Conservation (phyloP, 2,329 filamentous ascomycete species). For the Diaporthe amygdali region DNA sequence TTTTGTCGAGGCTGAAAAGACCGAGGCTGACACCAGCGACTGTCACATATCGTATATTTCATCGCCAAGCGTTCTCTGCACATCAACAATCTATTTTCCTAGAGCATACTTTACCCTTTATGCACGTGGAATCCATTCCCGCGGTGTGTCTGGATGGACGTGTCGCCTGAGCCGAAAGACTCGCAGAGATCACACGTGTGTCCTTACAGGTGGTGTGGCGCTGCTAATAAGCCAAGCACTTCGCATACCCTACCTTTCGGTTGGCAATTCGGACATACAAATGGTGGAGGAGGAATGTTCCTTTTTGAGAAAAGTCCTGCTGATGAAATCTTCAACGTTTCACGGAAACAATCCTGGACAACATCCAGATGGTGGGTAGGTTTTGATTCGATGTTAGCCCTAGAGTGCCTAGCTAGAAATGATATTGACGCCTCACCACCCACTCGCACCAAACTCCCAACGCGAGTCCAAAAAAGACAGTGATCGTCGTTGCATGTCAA, state of each 20-base stretch:
- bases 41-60: too few relatives aligned
- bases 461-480: background rate
- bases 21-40: background rate
- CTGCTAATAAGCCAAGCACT: background rate
- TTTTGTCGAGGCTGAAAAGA: background rate
- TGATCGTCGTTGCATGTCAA: background rate
- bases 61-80: background rate
- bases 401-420: background rate
- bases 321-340: background rate
- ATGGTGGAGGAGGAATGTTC: background rate
- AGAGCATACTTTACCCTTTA: background rate
- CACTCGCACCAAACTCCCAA: background rate
- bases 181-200: background rate
- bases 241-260: background rate
- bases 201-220: background rate
- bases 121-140: background rate
- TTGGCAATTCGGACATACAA: too few relatives aligned
- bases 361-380: background rate
- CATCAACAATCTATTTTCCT: background rate
- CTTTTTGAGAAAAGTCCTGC: background rate
- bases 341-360: background rate
- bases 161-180: background rate
- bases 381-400: background rate
- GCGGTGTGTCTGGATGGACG: background rate
- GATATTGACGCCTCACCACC: background rate